Evolutionary conservation across 2,329 filamentous ascomycete species (phyloP).

Genomic region (Fusarium continuum): DNA sequence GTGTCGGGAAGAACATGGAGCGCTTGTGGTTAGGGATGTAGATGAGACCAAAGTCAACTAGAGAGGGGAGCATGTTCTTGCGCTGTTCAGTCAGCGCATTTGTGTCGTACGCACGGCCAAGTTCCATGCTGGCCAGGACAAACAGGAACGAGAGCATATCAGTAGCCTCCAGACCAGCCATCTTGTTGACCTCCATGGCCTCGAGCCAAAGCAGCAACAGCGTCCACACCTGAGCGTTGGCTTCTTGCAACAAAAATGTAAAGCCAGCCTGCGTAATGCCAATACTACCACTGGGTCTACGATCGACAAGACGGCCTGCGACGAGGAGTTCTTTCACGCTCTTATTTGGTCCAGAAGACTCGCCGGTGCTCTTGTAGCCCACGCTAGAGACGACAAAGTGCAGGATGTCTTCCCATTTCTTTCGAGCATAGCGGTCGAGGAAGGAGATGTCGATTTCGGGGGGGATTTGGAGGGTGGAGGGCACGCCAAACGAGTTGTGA

Average conservation of each 20-base stretch:
- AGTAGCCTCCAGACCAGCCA: constrained; percentile 81
- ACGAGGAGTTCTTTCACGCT: constrained; percentile 87
- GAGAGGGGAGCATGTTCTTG: constrained; percentile 86
- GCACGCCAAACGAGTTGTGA: constrained; percentile 90
- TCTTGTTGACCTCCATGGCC: constrained; percentile 68
- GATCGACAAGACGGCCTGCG: constrained; percentile 81
- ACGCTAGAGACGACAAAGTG: constrained; percentile 92
- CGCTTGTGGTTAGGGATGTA: constrained; percentile 71
- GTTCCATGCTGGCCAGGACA: constrained; percentile 90
- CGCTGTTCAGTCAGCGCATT: constrained; percentile 83
- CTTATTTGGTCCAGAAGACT: constrained; percentile 67
- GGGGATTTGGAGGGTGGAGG: constrained; percentile 71
- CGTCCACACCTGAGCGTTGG: constrained; percentile 97
- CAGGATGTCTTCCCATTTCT: constrained; percentile 94
- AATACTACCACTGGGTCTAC: constrained; percentile 68
- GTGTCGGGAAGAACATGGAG: constrained; percentile 84
- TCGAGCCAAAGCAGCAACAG: constrained; percentile 93
- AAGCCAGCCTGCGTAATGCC: constrained; percentile 94
- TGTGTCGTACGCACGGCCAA: constrained; percentile 91
- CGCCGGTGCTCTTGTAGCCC: constrained; percentile 60
- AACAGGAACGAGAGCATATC: constrained; percentile 97
- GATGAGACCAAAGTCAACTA: constrained; percentile 92
- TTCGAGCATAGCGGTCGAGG: constrained; percentile 85
- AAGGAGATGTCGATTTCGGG: constrained; percentile 73
- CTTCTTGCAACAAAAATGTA: constrained; percentile 91